phyloP scores from a whole-genome alignment of 106 monocot genomes.

The Iris macrosiphon region DNA sequence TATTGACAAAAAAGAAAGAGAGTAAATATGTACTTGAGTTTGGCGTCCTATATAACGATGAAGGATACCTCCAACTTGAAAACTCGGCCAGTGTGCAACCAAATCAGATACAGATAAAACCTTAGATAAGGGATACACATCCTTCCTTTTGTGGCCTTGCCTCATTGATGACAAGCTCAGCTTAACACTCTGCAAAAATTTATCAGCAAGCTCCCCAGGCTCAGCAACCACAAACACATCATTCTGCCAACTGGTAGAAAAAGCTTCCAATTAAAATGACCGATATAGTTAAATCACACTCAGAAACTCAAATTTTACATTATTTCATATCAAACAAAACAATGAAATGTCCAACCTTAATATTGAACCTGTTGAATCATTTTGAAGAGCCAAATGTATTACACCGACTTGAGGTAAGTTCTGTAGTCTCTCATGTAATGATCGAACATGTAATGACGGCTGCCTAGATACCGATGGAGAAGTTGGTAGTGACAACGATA shows the following conservation, averaged over 20 bases:
- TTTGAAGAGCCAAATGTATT: constrained; percentile 92
- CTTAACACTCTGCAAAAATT: constrained; percentile 85
- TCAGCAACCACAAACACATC: constrained; percentile 99
- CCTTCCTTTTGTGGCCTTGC: constrained; percentile 41
- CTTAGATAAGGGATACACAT: constrained; percentile 42
- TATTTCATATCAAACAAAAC: background rate
- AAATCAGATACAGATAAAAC: constrained; percentile 63
- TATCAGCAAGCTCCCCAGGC: constrained; percentile 90
- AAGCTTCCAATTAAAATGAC: background rate
- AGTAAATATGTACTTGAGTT: constrained; percentile 61
- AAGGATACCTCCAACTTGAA: constrained; percentile 83
- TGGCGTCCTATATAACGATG: constrained; percentile 97
- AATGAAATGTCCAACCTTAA: constrained; percentile 51
- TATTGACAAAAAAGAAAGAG: background rate
- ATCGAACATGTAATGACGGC: constrained; percentile 47
- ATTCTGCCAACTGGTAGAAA: constrained; percentile 87
- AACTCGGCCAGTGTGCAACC: constrained; percentile 62
- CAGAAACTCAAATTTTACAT: background rate
- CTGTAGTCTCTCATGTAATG: constrained; percentile 77
- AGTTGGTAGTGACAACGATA: constrained; percentile 43
- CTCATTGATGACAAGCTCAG: constrained; percentile 50
- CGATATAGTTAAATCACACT: constrained; percentile 3
- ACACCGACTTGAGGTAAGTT: constrained; percentile 87
- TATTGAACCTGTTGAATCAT: constrained; percentile 88
- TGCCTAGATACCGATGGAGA: constrained; percentile 59